Evolutionary conservation across 768 basidiomycete genomes (phyloP).

Genomic region (Pisolithus tinctorius): DNA sequence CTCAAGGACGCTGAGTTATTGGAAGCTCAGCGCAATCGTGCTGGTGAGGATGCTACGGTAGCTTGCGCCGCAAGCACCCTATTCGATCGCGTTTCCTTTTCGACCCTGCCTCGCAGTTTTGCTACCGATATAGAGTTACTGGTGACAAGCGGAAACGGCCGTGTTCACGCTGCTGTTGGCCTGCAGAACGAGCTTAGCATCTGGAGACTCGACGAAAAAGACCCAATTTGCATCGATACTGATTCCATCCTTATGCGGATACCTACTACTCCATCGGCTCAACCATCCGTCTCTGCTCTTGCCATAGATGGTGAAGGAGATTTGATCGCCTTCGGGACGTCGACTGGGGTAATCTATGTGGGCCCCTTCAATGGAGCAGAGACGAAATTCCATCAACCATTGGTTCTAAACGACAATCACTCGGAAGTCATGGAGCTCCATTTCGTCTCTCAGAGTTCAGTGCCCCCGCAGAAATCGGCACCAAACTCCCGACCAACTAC

Average conservation of each 20-base stretch:
- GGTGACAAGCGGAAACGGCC: slow-evolving; percentile 62
- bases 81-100: slow-evolving; percentile 46
- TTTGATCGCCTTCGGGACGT: slow-evolving; percentile 68
- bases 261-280: slow-evolving; percentile 41
- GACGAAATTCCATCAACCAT: slow-evolving; percentile 33
- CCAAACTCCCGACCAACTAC: slow-evolving; percentile 9
- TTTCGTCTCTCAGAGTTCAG: slow-evolving; percentile 27
- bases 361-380: slow-evolving; percentile 47
- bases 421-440: slow-evolving; percentile 49
- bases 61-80: slow-evolving; percentile 23
- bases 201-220: slow-evolving; percentile 47
- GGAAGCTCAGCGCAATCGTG: slow-evolving; percentile 72
- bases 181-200: slow-evolving; percentile 71
- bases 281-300: slow-evolving; percentile 51
- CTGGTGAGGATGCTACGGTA: slow-evolving; percentile 35
- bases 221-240: slow-evolving; percentile 43
- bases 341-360: slow-evolving; percentile 54
- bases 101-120: slow-evolving; percentile 75
- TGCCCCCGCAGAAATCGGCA: slow-evolving; percentile 9
- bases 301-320: slow-evolving; percentile 55
- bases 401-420: slow-evolving; percentile 36
- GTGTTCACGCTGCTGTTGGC: slow-evolving; percentile 62
- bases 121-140: slow-evolving; percentile 78
- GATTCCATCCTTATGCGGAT: slow-evolving; percentile 43
- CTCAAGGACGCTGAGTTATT: slow-evolving; percentile 88